Evolutionary conservation across 2,329 filamentous ascomycete species (phyloP).

Genomic region (Elsinoe fawcettii): DNA sequence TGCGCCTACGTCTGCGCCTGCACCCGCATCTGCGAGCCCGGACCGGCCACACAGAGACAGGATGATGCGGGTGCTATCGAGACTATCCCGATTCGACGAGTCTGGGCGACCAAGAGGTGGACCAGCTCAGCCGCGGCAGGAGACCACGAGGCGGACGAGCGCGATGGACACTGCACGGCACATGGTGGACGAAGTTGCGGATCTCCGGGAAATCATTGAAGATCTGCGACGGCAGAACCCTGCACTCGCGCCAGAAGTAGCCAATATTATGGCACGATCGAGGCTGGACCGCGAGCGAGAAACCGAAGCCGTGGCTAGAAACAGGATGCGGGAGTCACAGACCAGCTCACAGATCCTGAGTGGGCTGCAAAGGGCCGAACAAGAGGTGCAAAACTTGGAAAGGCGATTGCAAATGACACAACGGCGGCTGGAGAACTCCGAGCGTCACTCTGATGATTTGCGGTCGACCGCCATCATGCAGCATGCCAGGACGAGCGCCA

Average conservation of each 20-base stretch:
- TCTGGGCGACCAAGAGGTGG: slow-evolving; percentile 7
- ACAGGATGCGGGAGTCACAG: slow-evolving; percentile 18
- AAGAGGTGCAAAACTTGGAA: slow-evolving; percentile 22
- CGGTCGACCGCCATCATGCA: slow-evolving; percentile 28
- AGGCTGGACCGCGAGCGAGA: slow-evolving; percentile 31
- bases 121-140: not conserved
- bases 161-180: not conserved
- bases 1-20: too few relatives aligned
- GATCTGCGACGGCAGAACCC: slow-evolving; percentile 35
- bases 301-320: slow-evolving; percentile 21
- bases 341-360: slow-evolving; percentile 19
- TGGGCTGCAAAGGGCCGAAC: slow-evolving; percentile 19
- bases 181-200: slow-evolving; percentile 27
- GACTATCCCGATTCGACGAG: slow-evolving; percentile 9
- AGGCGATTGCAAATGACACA: slow-evolving; percentile 24
- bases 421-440: slow-evolving; percentile 24
- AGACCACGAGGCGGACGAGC: not conserved
- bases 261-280: slow-evolving; percentile 31
- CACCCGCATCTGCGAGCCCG: not conserved
- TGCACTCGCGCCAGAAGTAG: slow-evolving; percentile 33
- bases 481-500: slow-evolving; percentile 24
- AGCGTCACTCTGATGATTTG: slow-evolving; percentile 25
- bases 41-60: not conserved
- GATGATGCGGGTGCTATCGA: slow-evolving; percentile 8
- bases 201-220: slow-evolving; percentile 35